These are phyloP conservation scores for Apophysomyces variabilis DNA, from an alignment of 371 early-diverging fungal species.

Conservation along the genomic window DNA sequence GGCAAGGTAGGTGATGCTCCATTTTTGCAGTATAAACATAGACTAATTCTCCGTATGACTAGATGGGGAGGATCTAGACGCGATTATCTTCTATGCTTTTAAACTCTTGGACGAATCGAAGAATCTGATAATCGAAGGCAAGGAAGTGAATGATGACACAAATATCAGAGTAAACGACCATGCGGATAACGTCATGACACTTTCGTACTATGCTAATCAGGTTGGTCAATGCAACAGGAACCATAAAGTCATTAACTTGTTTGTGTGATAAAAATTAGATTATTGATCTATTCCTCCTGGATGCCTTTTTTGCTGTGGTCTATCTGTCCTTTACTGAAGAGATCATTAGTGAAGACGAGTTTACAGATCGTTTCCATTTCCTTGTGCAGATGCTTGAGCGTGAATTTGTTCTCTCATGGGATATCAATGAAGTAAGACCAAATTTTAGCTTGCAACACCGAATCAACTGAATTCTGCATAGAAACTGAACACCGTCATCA, in stretches of 20 bases:
- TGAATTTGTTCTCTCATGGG: constrained; percentile 50
- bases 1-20: constrained; percentile 38
- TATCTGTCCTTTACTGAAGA: constrained; percentile 48
- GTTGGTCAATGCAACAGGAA: constrained; percentile 13
- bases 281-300: constrained; percentile 43
- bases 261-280: constrained; percentile 15
- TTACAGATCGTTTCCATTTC: constrained; percentile 53
- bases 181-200: constrained; percentile 55
- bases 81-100: constrained; percentile 43
- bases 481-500: constrained; percentile 35
- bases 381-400: constrained; percentile 49
- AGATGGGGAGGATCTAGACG: constrained; percentile 54
- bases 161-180: constrained; percentile 56
- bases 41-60: neutral
- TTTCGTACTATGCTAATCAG: constrained; percentile 57
- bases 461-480: constrained; percentile 3
- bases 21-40: neutral
- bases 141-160: constrained; percentile 51
- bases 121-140: constrained; percentile 54
- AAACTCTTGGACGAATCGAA: constrained; percentile 46
- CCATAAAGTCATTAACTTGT: neutral
- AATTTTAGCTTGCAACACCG: neutral
- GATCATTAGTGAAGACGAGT: constrained; percentile 43
- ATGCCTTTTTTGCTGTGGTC: constrained; percentile 53
- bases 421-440: constrained; percentile 40